Conservation (phyloP, 2,329 filamentous ascomycete genomes). For the Dactylellina leptospora region DNA sequence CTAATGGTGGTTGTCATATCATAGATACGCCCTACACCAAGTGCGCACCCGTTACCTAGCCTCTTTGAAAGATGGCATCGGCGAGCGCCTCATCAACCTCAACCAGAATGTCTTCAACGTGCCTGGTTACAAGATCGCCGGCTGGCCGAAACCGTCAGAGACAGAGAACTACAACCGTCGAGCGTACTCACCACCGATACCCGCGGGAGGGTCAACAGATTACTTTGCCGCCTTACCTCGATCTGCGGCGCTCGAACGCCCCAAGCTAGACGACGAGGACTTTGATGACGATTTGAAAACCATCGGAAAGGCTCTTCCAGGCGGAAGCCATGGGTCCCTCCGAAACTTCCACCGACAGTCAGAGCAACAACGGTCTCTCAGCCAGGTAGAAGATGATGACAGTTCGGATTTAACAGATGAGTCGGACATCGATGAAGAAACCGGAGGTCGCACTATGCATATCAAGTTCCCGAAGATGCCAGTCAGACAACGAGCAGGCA, state of each 20-base stretch:
- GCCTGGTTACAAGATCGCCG: constrained; percentile 81
- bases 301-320: constrained; percentile 70
- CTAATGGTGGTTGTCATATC: not conserved
- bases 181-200: constrained; percentile 85
- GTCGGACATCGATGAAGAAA: constrained; percentile 79
- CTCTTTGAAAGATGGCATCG: constrained; percentile 82
- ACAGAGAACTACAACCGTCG: constrained; percentile 69
- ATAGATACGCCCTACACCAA: constrained; percentile 81
- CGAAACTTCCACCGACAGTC: constrained; percentile 71
- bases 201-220: constrained; percentile 80
- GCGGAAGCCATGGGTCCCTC: constrained; percentile 74
- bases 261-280: constrained; percentile 73
- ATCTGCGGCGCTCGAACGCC: constrained; percentile 66
- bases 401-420: constrained; percentile 86
- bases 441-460: constrained; percentile 76
- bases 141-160: constrained; percentile 79
- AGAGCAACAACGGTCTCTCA: constrained; percentile 61
- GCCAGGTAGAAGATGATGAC: constrained; percentile 75
- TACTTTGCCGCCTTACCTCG: constrained; percentile 75
- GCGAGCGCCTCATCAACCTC: constrained; percentile 82
- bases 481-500: constrained; percentile 82
- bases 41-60: constrained; percentile 81
- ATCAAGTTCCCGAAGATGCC: constrained; percentile 98
- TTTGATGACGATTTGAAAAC: constrained; percentile 70
- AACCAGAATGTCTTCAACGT: constrained; percentile 82